Conservation (phyloP, 164 flowering plant genomes). For the Liriodendron chinense region DNA sequence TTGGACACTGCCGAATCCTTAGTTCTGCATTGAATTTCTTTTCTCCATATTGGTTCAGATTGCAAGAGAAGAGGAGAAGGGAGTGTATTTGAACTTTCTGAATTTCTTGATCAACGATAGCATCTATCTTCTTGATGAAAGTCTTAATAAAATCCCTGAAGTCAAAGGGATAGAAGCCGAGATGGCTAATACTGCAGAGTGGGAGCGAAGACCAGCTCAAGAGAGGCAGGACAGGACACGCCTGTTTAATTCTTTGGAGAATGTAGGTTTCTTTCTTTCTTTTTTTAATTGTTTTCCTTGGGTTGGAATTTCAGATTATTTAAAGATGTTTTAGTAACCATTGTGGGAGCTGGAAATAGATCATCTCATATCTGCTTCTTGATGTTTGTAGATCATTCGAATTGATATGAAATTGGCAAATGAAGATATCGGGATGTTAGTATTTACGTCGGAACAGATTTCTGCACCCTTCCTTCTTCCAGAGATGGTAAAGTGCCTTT, state of each 20-base stretch:
- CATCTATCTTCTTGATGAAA: slow-evolving; percentile 95
- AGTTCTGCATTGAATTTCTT: not conserved
- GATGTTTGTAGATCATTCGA: slow-evolving; percentile 54
- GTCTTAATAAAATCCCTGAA: slow-evolving; percentile 95
- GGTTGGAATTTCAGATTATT: not conserved
- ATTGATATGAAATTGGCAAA: slow-evolving; percentile 98
- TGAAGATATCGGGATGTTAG: slow-evolving; percentile 93
- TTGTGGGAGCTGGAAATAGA: not conserved
- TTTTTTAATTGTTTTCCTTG: not conserved
- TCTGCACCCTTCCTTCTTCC: slow-evolving; percentile 92
- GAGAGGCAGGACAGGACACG: slow-evolving; percentile 98
- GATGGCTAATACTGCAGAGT: slow-evolving; percentile 85
- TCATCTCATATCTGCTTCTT: not conserved
- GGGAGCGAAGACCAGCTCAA: slow-evolving; percentile 92
- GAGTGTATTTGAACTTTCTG: slow-evolving; percentile 90
- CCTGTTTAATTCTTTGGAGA: slow-evolving; percentile 86
- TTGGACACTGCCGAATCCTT: not conserved
- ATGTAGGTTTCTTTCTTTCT: slow-evolving; percentile 45
- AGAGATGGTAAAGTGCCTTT: slow-evolving; percentile 68
- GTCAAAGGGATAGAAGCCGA: slow-evolving; percentile 91
- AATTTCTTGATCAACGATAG: slow-evolving; percentile 97
- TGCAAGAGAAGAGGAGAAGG: slow-evolving; percentile 97
- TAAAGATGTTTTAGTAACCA: not conserved
- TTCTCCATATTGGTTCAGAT: slow-evolving; percentile 43
- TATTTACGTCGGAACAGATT: slow-evolving; percentile 93